Base-by-base conservation (phyloP, 495 filamentous ascomycete species). In the Lasiosphaeriaceae sp. region DNA sequence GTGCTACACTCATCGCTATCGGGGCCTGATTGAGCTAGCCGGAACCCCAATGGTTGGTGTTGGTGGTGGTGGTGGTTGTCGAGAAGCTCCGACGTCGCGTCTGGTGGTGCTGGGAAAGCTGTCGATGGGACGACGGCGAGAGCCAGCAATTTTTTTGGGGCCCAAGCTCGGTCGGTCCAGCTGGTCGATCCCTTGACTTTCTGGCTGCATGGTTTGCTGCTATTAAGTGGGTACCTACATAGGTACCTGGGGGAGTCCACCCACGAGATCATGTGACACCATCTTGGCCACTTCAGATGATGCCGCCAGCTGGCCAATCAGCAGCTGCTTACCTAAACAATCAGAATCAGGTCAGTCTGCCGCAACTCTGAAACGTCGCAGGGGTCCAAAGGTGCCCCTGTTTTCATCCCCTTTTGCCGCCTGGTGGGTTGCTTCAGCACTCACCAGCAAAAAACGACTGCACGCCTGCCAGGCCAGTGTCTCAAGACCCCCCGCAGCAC, bases 311-410 rank as follows among this genome's bases (percentile, higher is more conserved):
- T 22, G 39, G 44, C 62, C 65, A 67, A 67, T 65, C 52, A 59
- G 39, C n/a, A 11, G 20, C 19, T 20, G 58, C 52, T 60, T 63
- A 62, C 34, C 31, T 60, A 61, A 61, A 31, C 26, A 31, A 31
- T 31, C 34, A 16, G 24, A 57, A 69, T 66, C 64, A 54, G 60
- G 65, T 70, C 61, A 72, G 64, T 70, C 70, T 73, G 71, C 59
- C 61, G 64, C 71, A 72, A 57, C 39, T 59, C 67, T 74, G 74
- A 75, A 77, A 73, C 72, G 60, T 55, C 49, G 41, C 39, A 8
- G 14, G 34, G 34, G 34, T 9, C 14, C 34, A 37, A n/a, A n/a
- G n/a, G n/a, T n/a, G n/a, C 26, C 26, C 26, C 26, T 31, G 26
- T 31, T 31, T 31, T 9, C 9, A 31, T 31, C 26, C 26, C 26